phyloP scores from a whole-genome alignment of 2,329 filamentous ascomycete species.

The Pseudocercospora vitis region DNA sequence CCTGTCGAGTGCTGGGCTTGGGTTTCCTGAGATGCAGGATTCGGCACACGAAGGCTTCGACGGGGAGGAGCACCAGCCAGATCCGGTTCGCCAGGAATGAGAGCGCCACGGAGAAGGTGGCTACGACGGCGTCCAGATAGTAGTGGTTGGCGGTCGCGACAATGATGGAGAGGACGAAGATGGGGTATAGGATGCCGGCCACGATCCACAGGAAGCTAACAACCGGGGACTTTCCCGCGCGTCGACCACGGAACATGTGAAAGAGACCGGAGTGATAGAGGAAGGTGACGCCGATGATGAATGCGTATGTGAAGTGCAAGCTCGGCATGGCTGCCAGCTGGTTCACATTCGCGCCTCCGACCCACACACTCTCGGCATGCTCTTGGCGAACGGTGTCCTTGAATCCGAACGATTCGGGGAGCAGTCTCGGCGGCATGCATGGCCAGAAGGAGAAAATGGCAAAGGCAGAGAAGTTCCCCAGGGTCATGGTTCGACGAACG shows the following conservation, averaged over 20 bases:
- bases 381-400: slow-evolving; percentile 50
- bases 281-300: slow-evolving; percentile 53
- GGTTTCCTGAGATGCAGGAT: slow-evolving; percentile 54
- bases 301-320: slow-evolving; percentile 58
- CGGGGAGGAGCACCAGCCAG: slow-evolving; percentile 52
- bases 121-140: slow-evolving; percentile 56
- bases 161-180: slow-evolving; percentile 52
- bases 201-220: slow-evolving; percentile 41
- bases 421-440: slow-evolving; percentile 54
- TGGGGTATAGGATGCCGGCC: slow-evolving; percentile 45
- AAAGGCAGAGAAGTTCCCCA: slow-evolving; percentile 57
- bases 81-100: slow-evolving; percentile 53
- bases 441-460: slow-evolving; percentile 54
- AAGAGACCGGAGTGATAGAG: slow-evolving; percentile 55
- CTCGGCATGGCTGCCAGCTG: slow-evolving; percentile 50
- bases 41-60: slow-evolving; percentile 54
- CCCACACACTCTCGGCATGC: slow-evolving; percentile 49
- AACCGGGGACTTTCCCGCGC: slow-evolving; percentile 29
- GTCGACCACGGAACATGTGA: slow-evolving; percentile 40
- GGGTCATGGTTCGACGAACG: slow-evolving; percentile 48
- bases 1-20: slow-evolving; percentile 49
- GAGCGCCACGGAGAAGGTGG: slow-evolving; percentile 50
- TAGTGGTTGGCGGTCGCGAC: slow-evolving; percentile 65
- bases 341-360: slow-evolving; percentile 49
- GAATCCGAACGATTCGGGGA: slow-evolving; percentile 48